Percentiles rank a stretch among this genome's conserved stretches.
phyloP scores from a whole-genome alignment of 1,284 basidiomycete genomes.

The Marasmius sp. region DNA sequence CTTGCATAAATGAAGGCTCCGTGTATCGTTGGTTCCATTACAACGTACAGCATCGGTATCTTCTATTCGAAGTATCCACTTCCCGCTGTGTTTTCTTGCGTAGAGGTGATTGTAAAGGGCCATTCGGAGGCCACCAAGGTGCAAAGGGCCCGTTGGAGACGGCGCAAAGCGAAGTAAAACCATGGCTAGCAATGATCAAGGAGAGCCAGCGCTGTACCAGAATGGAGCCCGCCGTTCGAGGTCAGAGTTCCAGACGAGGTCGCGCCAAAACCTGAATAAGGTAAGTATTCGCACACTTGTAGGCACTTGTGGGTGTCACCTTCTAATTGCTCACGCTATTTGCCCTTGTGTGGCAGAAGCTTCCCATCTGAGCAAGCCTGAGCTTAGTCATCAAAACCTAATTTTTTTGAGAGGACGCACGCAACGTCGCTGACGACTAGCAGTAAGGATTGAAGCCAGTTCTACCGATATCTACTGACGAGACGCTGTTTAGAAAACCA shows the following conservation, averaged over 20 bases:
- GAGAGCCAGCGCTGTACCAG: too few relatives aligned
- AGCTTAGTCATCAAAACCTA: neutral
- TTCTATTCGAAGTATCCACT: conserved; percentile 91
- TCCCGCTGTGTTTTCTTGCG: conserved; percentile 78
- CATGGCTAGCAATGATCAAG: conserved; percentile 29
- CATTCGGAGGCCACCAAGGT: conserved; percentile 95
- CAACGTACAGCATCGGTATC: conserved; percentile 73
- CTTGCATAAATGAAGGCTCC: neutral
- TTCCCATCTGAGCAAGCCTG: neutral
- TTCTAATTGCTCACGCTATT: neutral
- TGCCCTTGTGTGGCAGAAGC: too few relatives aligned
- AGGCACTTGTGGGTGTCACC: neutral
- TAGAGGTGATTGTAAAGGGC: conserved; percentile 93
- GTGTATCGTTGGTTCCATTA: neutral
- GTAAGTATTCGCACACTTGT: too few relatives aligned
- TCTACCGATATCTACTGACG: neutral
- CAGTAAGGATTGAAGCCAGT: neutral
- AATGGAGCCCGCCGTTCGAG: too few relatives aligned
- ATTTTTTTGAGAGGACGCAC: neutral
- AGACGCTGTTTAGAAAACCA: conserved; percentile 13
- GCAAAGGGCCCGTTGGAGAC: conserved; percentile 92
- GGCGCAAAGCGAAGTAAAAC: conserved; percentile 90
- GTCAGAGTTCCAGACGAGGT: too few relatives aligned
- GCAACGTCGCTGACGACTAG: neutral
- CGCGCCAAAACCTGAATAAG: too few relatives aligned